These are phyloP conservation scores for Thermochaetoides dissita DNA, from an alignment of 2,329 filamentous ascomycete genomes.

Conservation along the genomic window DNA sequence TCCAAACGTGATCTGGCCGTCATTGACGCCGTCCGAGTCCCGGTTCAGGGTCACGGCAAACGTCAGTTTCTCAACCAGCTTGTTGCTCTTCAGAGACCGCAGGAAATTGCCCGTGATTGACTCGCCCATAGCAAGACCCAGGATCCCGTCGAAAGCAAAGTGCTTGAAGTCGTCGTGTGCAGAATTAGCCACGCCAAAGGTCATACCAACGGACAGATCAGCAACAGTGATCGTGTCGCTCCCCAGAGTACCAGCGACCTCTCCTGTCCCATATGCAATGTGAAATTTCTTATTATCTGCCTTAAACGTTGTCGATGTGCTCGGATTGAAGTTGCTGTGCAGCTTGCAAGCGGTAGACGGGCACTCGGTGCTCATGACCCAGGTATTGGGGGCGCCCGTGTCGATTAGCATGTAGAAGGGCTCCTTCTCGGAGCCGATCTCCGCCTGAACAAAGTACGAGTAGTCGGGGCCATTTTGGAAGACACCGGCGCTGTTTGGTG, in stretches of 20 bases:
- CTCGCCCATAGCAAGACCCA: conserved; percentile 57
- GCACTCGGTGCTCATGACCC: conserved; percentile 68
- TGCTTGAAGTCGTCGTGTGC: conserved; percentile 61
- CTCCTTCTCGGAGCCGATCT: conserved; percentile 40
- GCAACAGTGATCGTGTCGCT: conserved; percentile 55
- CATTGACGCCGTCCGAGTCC: conserved; percentile 47
- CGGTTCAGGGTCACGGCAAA: conserved; percentile 61
- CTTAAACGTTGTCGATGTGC: conserved; percentile 51
- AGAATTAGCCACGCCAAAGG: conserved; percentile 58
- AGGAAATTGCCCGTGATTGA: conserved; percentile 53
- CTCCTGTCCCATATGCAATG: conserved; percentile 65
- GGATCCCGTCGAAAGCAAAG: conserved; percentile 78
- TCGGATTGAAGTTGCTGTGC: conserved; percentile 56
- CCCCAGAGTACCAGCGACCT: conserved; percentile 51
- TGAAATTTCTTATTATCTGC: conserved; percentile 40
- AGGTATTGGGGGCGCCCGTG: conserved; percentile 58
- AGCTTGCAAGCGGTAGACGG: conserved; percentile 47
- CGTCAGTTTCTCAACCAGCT: conserved; percentile 46
- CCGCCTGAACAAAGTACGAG: conserved; percentile 48
- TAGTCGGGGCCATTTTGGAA: conserved; percentile 52
- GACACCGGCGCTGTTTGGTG: conserved; percentile 38
- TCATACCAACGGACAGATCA: conserved; percentile 46
- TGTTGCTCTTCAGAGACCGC: conserved; percentile 41
- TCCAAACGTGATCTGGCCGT: conserved; percentile 69
- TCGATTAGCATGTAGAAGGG: conserved; percentile 49